These are phyloP conservation scores for Oryza glumipatula DNA, from an alignment of 176 grass and related monocot species.

Conservation along the genomic window DNA sequence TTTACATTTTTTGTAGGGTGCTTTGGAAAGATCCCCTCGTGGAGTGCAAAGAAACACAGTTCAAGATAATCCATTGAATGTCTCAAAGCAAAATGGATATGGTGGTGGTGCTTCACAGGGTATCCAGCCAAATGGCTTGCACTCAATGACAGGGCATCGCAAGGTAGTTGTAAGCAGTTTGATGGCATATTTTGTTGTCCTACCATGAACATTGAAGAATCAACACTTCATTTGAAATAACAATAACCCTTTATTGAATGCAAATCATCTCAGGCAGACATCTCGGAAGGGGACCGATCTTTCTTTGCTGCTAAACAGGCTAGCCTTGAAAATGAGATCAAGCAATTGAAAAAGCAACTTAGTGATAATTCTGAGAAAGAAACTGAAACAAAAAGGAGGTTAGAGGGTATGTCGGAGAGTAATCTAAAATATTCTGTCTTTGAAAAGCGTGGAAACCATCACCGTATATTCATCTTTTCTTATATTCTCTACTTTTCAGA, in stretches of 20 bases:
- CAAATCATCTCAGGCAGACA: slow-evolving; percentile 63
- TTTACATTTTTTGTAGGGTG: slow-evolving; percentile 45
- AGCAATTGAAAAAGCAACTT: slow-evolving; percentile 69
- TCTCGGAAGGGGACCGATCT: slow-evolving; percentile 53
- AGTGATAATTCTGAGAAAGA: slow-evolving; percentile 54
- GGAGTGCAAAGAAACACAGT: slow-evolving; percentile 52
- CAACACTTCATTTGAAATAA: background rate
- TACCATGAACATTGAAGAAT: background rate
- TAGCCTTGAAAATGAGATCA: slow-evolving; percentile 79
- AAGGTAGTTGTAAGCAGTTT: slow-evolving; percentile 42
- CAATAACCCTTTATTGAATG: slow-evolving; percentile 39
- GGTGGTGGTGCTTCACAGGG: slow-evolving; percentile 55
- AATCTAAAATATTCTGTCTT: slow-evolving; percentile 31
- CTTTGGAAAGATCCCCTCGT: slow-evolving; percentile 48
- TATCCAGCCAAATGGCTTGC: slow-evolving; percentile 53
- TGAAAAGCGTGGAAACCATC: background rate
- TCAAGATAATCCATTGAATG: slow-evolving; percentile 57
- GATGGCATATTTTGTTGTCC: slow-evolving; percentile 1
- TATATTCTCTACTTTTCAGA: slow-evolving; percentile 56
- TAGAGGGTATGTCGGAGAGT: slow-evolving; percentile 60
- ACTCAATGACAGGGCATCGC: slow-evolving; percentile 40
- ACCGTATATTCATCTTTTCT: slow-evolving; percentile 1
- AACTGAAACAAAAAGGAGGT: slow-evolving; percentile 55
- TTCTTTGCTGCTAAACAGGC: slow-evolving; percentile 46
- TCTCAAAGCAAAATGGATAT: slow-evolving; percentile 51